Percentiles rank a stretch among this genome's conserved stretches.
Conservation (phyloP, 192 early-diverging fungal genomes). For the Lunasporangiospora selenospora region DNA sequence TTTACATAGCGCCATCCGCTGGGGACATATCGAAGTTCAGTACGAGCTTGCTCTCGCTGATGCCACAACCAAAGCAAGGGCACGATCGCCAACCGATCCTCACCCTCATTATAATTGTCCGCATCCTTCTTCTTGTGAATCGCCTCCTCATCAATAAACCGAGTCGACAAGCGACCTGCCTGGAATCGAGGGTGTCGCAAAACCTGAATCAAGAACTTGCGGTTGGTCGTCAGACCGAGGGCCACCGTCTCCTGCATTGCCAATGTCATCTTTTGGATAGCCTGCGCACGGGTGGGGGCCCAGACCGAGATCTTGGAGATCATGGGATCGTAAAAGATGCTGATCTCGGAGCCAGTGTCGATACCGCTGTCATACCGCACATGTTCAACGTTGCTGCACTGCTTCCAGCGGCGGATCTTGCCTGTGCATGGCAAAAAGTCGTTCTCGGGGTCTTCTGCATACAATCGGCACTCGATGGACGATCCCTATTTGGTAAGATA, state of each 20-base stretch:
- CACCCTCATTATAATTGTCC: conserved; percentile 30
- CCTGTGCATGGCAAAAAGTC: conserved; percentile 65
- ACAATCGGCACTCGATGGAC: conserved; percentile 65
- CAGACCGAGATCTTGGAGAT: conserved; percentile 66
- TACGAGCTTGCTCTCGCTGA: conserved; percentile 49
- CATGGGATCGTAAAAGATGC: conserved; percentile 68
- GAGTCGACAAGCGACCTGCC: conserved; percentile 54
- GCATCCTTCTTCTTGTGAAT: conserved; percentile 35
- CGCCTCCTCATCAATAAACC: conserved; percentile 50
- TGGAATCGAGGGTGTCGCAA: conserved; percentile 57
- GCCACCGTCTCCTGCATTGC: conserved; percentile 55
- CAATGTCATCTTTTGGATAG: conserved; percentile 50
- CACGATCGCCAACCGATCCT: conserved; percentile 46
- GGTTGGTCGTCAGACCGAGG: conserved; percentile 65
- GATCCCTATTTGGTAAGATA: conserved; percentile 58
- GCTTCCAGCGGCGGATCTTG: conserved; percentile 58
- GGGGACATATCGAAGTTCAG: conserved; percentile 51
- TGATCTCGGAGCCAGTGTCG: conserved; percentile 58
- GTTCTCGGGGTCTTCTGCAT: conserved; percentile 68
- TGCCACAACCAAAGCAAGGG: conserved; percentile 61
- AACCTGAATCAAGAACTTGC: conserved; percentile 58
- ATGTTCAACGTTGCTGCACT: conserved; percentile 30
- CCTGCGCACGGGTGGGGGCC: conserved; percentile 62
- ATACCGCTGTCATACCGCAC: conserved; percentile 63
- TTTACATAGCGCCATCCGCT: conserved; percentile 60